Base-by-base conservation (phyloP, 208 protist genomes). In the Acanthamoeba pearcei region DNA sequence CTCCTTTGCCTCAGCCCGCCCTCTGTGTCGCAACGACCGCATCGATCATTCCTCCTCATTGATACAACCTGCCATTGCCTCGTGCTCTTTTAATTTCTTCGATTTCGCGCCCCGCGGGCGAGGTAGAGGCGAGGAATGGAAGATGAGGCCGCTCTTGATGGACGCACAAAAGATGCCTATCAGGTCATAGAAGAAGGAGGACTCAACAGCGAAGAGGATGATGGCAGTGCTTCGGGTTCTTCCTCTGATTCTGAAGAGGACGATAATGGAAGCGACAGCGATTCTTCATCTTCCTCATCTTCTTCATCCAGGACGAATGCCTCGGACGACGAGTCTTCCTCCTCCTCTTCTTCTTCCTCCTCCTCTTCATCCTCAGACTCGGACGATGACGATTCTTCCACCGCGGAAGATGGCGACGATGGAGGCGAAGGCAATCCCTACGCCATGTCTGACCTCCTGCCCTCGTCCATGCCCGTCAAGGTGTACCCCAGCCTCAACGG, bases 371-470 rank as follows among this genome's bases (percentile, higher is more conserved):
- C 80, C 10, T 88, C 80, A 64, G 80, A 66, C 24, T 38, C 55
- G 32, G 35, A n/a, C 12, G 76, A 64, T 35, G 80, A 60, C 51
- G 32, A 46, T 46, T 53, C 74, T 13, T 46, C 32, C 19, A 82
- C 32, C 17, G 74, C 32, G 5, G 53, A 88, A 9, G 46, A 88
- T 22, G 46, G 76, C 24, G 76, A 85, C 9, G 53, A 88, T 35
- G 80, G 53, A 5, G 49, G 8, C 27, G 80, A 64, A n/a, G 80
- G 24, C 80, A 42, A 88, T 13, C 80, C 80, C 29, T 88, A 88
- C 10, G 32, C 80, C 80, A 88, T 88, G 80, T 88, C 80, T 24
- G 32, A 88, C 80, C 80, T 88, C 15, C 80, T 88, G 53, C 51
- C 80, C n/a, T 66, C 80, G n/a, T 66, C 80, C 24, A 32, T 32